phyloP scores from a whole-genome alignment of 1,284 basidiomycete genomes.

The Phenoliferia sp. region DNA sequence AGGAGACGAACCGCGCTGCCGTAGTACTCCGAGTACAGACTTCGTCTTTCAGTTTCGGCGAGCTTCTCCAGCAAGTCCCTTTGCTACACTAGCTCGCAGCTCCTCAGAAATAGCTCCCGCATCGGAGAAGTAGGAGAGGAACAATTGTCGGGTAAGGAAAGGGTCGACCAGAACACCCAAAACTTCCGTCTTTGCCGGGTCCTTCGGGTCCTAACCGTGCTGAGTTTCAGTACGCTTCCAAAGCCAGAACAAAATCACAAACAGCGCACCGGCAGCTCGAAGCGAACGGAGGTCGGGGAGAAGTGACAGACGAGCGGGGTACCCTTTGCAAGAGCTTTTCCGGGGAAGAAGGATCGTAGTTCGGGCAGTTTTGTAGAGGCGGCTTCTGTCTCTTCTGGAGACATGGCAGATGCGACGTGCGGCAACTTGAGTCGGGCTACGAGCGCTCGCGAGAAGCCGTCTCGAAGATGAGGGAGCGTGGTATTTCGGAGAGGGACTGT shows the following conservation, averaged over 20 bases:
- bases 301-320: constrained; percentile 20
- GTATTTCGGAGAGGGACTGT: constrained; percentile 78
- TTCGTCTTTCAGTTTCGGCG: not conserved
- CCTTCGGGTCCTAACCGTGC: constrained; percentile 9
- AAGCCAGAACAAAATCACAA: not conserved
- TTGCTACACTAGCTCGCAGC: constrained; percentile 19
- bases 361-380: constrained; percentile 7
- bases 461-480: constrained; percentile 73
- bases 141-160: constrained; percentile 14
- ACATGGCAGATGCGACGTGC: constrained; percentile 8
- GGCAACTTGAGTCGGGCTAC: constrained; percentile 59
- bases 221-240: not conserved
- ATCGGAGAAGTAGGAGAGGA: constrained; percentile 28
- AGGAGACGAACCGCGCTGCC: too few species aligned
- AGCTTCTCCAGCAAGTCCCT: constrained; percentile 18
- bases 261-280: constrained; percentile 18
- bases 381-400: constrained; percentile 7
- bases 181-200: not conserved
- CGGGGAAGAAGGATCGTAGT: constrained; percentile 28
- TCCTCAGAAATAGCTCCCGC: constrained; percentile 18
- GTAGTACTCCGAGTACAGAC: too few species aligned
- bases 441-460: constrained; percentile 75
- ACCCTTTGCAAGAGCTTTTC: constrained; percentile 12
- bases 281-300: constrained; percentile 5
- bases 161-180: constrained; percentile 21